Evolutionary conservation across 2,329 filamentous ascomycete genomes (phyloP), one percentile per base, ranked within the genome.

Genomic region (Metarhizium humberi): DNA sequence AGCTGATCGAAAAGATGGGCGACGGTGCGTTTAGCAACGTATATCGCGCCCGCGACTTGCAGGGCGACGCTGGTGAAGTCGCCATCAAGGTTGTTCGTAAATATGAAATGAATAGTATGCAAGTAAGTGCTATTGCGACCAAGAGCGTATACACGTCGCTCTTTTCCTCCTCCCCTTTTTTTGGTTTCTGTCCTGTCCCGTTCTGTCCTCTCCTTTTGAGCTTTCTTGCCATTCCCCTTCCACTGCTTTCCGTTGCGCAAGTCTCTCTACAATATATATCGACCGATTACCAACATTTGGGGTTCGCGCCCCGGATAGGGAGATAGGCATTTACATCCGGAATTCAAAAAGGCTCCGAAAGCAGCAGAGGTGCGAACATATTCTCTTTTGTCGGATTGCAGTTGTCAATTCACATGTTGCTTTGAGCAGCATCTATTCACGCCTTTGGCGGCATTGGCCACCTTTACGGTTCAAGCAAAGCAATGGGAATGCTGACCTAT

Each of bases 1-100:
- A 87, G 54, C 76, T 96, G 38, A 57, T 94, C 53, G 92, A 96
- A 74, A 97, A 97, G 80, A 99, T 99, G 92, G 94, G 94, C 61
- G 94, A 97, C 63, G 94, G 94, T 58, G 94, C 94, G 58, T 99
- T 99, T 79, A 97, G 92, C 77, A 97, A 97, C 67, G 94, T 99
- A 61, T 99, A 97, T 73, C 86, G 90, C 43, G 94, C 94, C 42
- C 82, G 80, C 62, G 94, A 99, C 69, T 69, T 75, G 49, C 79
- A 84, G 6, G 87, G 88, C 45, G 78, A 85, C 59, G 81, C 82
- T 59, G 84, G 82, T 61, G 87, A 97, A 69, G 91, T 94, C 38
- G 94, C 92, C 63, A 97, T 99, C 79, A 99, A 99, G 73, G 94
- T 99, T 52, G 94, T 99, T 60, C 88, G 94, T 67, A 97, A 97